Base-by-base conservation (phyloP, 2,329 filamentous ascomycete species). In the Penicillium sclerotiorum region DNA sequence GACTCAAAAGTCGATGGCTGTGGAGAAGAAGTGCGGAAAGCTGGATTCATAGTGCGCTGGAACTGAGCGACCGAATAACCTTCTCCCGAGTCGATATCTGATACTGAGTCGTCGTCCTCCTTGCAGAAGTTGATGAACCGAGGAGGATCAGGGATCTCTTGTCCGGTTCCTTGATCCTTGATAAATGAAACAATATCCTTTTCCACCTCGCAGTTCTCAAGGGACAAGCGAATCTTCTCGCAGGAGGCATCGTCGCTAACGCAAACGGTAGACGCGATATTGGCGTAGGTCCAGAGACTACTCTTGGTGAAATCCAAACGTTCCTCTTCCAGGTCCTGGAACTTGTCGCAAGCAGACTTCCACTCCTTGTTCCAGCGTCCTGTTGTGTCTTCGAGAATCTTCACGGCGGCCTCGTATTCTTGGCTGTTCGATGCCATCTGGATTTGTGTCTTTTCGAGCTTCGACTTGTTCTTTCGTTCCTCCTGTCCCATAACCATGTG, bases 401-500 rank as follows among this genome's bases (percentile, higher is more conserved):
- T 97, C 52, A 99, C 88, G 0, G 94, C 91, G 44, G 84, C 84
- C 71, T 99, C 93, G 68, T 99, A 99, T 63, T 97, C 94, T 37
- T 85, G 86, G 73, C 95, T 97, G 53, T 92, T 92, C 7, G 86
- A 86, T 0, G 92, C 92, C 51, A 99, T 82, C 64, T 92, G 95
- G 62, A 96, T 94, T 70, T 99, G 94, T 1, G 94, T 97, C 81
- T 99, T 99, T 72, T 99, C 94, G 36, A 99, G 82, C 73, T 96
- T 97, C 18, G 93, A 92, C 75, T 99, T 99, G 73, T 99, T 99
- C 75, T 96, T 96, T 22, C 94, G 85, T 76, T 99, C 94, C 70
- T 99, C 94, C 63, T 99, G 94, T 12, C 94, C 94, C 94, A 99
- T 99, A 50, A 99, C 94, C 94, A 99, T 99, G 70, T 99, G 95